Evolutionary conservation across 805 yeast species (phyloP).

Genomic region (Yamadazyma nakazawae): DNA sequence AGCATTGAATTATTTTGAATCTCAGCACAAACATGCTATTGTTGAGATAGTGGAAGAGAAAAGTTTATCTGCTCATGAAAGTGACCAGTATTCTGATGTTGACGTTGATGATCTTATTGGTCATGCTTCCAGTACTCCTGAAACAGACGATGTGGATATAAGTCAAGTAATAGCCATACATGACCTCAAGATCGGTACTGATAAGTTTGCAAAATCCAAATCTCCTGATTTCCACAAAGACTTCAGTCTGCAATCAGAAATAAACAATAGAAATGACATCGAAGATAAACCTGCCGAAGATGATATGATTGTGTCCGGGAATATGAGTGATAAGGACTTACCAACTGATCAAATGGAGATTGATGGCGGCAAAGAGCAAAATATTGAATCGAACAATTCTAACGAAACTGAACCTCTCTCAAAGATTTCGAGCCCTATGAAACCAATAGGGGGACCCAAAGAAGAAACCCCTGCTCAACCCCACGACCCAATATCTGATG

Average conservation of each 20-base stretch:
- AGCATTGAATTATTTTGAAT: neutral
- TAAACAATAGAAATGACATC: neutral
- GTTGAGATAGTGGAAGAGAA: neutral
- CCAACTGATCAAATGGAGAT: neutral
- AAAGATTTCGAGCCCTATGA: no score
- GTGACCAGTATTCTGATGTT: neutral
- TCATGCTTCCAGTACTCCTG: neutral
- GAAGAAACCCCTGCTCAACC: no score
- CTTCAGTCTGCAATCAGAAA: no score
- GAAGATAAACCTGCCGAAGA: neutral
- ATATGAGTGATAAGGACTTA: neutral
- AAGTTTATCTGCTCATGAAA: neutral
- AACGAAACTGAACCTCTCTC: no score
- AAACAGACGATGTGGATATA: neutral
- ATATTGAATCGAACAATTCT: no score
- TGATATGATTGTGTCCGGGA: neutral
- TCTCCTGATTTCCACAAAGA: no score
- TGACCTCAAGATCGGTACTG: constrained; percentile 2
- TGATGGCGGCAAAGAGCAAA: no score
- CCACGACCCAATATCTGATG: neutral
- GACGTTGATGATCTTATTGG: neutral
- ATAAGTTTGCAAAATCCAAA: neutral
- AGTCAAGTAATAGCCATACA: constrained; percentile 4
- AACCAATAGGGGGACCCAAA: no score
- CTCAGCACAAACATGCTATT: neutral